Percentiles rank a stretch among this genome's conserved stretches.
Evolutionary conservation across 805 yeast species (phyloP).

Genomic region (Candida rishiriensis): DNA sequence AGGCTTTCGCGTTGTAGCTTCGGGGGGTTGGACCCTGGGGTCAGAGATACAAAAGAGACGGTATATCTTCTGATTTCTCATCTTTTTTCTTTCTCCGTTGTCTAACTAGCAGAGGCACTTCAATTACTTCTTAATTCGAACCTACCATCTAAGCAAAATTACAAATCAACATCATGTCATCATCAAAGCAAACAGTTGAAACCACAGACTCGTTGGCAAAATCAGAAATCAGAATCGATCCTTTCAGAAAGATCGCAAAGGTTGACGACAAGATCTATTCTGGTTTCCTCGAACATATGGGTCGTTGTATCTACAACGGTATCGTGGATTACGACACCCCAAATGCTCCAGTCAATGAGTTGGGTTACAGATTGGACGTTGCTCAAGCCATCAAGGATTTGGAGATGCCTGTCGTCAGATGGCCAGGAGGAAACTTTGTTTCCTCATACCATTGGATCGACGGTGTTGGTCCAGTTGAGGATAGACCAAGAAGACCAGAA

Average conservation of each 20-base stretch:
- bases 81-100: too few species aligned
- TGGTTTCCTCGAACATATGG: conserved; percentile 34
- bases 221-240: conserved; percentile 25
- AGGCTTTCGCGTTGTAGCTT: too few species aligned
- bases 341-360: conserved; percentile 14
- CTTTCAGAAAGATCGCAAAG: conserved; percentile 21
- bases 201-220: neutral
- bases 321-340: conserved; percentile 25
- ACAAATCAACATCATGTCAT: too few species aligned
- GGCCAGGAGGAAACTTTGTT: conserved; percentile 36
- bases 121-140: too few species aligned
- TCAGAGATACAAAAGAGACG: too few species aligned
- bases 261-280: conserved; percentile 28
- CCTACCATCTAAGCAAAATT: too few species aligned
- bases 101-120: too few species aligned
- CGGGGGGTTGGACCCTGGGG: too few species aligned
- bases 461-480: conserved; percentile 30
- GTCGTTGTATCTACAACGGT: conserved; percentile 35
- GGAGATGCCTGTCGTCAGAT: conserved; percentile 31
- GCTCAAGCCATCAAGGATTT: conserved; percentile 27
- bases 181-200: too few species aligned
- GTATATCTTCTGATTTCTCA: too few species aligned
- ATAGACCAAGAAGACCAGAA: conserved; percentile 31
- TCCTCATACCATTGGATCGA: conserved; percentile 33
- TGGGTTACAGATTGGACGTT: conserved; percentile 30